Conservation (phyloP, 208 protist genomes). For the Acanthamoeba castellanii region DNA sequence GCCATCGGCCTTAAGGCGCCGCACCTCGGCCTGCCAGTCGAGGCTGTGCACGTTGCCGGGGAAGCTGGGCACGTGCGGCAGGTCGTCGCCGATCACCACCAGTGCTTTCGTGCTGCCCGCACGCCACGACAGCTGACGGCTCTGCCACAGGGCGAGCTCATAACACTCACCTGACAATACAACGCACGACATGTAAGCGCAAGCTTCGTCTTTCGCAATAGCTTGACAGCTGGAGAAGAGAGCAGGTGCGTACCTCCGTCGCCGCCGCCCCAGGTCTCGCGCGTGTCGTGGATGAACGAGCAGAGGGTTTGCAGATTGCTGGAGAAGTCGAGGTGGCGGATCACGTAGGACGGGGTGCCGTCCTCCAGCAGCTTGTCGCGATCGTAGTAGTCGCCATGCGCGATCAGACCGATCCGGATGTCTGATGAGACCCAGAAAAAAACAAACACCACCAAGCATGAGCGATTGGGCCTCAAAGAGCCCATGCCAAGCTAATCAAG, state of each 20-base stretch:
- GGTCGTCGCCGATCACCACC: constrained; percentile 47
- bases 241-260: background rate
- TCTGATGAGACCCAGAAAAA: background rate
- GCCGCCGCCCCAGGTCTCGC: constrained; percentile 21
- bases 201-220: too few relatives aligned
- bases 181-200: background rate
- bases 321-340: background rate
- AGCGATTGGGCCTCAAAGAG: too few relatives aligned
- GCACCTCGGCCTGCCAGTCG: constrained; percentile 32
- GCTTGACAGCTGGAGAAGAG: too few relatives aligned
- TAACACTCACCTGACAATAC: constrained; percentile 21
- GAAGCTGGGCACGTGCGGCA: constrained; percentile 17
- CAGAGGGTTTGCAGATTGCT: background rate
- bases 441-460: too few relatives aligned
- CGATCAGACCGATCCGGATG: constrained; percentile 1
- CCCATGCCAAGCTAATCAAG: too few relatives aligned
- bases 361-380: background rate
- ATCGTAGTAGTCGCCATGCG: constrained; percentile 36
- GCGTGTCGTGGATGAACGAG: background rate
- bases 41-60: background rate
- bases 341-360: constrained; percentile 18
- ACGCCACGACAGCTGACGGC: constrained; percentile 14
- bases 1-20: background rate
- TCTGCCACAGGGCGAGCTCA: constrained; percentile 9
- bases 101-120: background rate